phyloP scores from a whole-genome alignment of 805 yeast genomes.

The Zygotorulaspora florentina region DNA sequence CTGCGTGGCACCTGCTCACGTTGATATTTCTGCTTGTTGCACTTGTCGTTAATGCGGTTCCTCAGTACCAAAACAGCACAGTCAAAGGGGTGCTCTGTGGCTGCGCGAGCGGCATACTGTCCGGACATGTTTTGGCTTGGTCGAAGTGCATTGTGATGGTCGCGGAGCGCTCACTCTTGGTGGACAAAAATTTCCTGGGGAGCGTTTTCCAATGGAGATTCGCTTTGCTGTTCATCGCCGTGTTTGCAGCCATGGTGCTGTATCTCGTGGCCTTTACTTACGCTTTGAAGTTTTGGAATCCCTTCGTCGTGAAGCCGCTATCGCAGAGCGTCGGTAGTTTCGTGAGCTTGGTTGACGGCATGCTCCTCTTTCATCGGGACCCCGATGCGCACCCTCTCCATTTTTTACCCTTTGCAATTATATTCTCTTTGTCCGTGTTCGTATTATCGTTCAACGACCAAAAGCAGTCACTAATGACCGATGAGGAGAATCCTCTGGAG shows the following conservation, averaged over 20 bases:
- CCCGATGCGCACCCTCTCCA: neutral
- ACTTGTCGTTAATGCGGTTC: neutral
- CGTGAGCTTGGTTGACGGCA: neutral
- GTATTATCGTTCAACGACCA: neutral
- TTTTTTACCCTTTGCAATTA: neutral
- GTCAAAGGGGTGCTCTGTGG: neutral
- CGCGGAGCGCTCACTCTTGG: neutral
- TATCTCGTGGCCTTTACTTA: neutral
- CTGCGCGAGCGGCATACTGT: slow-evolving; percentile 55
- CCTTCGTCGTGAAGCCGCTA: neutral
- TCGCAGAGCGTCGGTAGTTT: neutral
- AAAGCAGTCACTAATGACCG: neutral
- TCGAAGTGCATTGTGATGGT: slow-evolving; percentile 60
- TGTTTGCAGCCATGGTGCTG: neutral
- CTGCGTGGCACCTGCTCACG: neutral
- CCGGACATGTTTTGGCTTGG: slow-evolving; percentile 79
- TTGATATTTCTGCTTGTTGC: neutral
- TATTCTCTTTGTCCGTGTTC: neutral
- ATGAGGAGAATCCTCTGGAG: neutral
- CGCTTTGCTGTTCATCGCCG: neutral
- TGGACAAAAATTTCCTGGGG: neutral
- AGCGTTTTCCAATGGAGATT: neutral
- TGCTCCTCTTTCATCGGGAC: neutral
- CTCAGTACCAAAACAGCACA: neutral
- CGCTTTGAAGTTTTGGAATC: neutral